These are phyloP conservation scores for Stemphylium beticola DNA, from an alignment of 2,329 filamentous ascomycete genomes.

Conservation along the genomic window DNA sequence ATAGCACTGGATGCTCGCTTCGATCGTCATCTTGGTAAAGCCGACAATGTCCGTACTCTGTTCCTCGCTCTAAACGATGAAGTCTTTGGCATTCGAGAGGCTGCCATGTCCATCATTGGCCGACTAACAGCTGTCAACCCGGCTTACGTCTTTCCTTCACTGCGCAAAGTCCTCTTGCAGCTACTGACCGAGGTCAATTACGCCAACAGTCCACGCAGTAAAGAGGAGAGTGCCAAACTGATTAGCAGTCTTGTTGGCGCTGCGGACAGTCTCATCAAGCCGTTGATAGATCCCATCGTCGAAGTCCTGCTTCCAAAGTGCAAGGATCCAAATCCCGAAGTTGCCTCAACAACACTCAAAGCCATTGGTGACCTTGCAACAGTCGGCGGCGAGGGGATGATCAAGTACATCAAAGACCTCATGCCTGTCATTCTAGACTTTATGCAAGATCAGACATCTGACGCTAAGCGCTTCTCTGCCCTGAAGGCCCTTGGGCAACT, in stretches of 20 bases:
- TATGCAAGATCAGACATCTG: conserved; percentile 90
- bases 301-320: conserved; percentile 93
- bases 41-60: conserved; percentile 93
- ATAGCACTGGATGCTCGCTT: conserved; percentile 91
- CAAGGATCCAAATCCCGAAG: conserved; percentile 80
- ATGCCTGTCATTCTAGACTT: conserved; percentile 97
- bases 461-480: conserved; percentile 87
- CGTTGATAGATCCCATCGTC: conserved; percentile 96
- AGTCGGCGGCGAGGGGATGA: conserved; percentile 93
- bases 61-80: conserved; percentile 97
- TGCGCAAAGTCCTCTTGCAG: conserved; percentile 94
- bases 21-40: conserved; percentile 94
- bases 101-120: conserved; percentile 94
- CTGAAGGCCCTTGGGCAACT: conserved; percentile 89
- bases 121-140: conserved; percentile 90
- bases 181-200: conserved; percentile 96
- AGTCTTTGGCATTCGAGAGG: conserved; percentile 88
- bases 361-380: conserved; percentile 93
- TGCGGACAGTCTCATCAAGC: conserved; percentile 89
- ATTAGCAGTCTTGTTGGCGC: conserved; percentile 93
- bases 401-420: conserved; percentile 84
- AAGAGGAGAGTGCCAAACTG: conserved; percentile 93
- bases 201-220: conserved; percentile 89
- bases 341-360: conserved; percentile 92
- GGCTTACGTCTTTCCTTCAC: conserved; percentile 94